These are phyloP conservation scores for Schizophyllum amplum DNA, from an alignment of 1,284 basidiomycete genomes.

Conservation along the genomic window DNA sequence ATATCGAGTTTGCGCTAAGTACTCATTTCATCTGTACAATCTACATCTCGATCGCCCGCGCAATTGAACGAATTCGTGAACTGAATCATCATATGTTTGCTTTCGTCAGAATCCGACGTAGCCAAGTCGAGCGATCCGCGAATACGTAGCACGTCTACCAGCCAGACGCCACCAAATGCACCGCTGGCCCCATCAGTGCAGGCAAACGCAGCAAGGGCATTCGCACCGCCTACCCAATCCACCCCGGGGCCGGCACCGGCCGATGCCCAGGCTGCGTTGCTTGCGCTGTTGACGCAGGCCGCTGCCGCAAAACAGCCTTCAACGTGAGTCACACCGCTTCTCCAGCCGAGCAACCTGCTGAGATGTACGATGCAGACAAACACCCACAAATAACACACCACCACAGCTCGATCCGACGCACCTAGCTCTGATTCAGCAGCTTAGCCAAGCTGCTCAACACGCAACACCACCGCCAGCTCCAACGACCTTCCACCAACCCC, in stretches of 20 bases:
- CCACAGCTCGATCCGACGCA: slow-evolving; percentile 10
- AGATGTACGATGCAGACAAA: slow-evolving; percentile 42
- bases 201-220: slow-evolving; percentile 19
- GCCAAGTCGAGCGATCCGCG: slow-evolving; percentile 27
- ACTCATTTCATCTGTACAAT: slow-evolving; percentile 58
- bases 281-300: slow-evolving; percentile 62
- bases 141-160: background rate
- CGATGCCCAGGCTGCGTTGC: slow-evolving; percentile 49
- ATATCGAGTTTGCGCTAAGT: slow-evolving; percentile 69
- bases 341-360: slow-evolving; percentile 1
- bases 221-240: slow-evolving; percentile 21
- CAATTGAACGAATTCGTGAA: slow-evolving; percentile 45
- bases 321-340: slow-evolving; percentile 21
- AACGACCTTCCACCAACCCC: background rate
- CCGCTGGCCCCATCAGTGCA: slow-evolving; percentile 20
- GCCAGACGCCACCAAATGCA: slow-evolving; percentile 19
- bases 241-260: slow-evolving; percentile 21
- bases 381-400: slow-evolving; percentile 41
- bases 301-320: slow-evolving; percentile 27
- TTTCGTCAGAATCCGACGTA: slow-evolving; percentile 55
- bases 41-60: slow-evolving; percentile 39
- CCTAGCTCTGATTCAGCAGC: slow-evolving; percentile 4
- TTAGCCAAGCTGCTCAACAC: background rate
- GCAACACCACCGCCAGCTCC: background rate
- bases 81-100: slow-evolving; percentile 57